These are phyloP conservation scores for Hypocrella siamensis DNA, from an alignment of 2,329 filamentous ascomycete genomes.

Conservation along the genomic window DNA sequence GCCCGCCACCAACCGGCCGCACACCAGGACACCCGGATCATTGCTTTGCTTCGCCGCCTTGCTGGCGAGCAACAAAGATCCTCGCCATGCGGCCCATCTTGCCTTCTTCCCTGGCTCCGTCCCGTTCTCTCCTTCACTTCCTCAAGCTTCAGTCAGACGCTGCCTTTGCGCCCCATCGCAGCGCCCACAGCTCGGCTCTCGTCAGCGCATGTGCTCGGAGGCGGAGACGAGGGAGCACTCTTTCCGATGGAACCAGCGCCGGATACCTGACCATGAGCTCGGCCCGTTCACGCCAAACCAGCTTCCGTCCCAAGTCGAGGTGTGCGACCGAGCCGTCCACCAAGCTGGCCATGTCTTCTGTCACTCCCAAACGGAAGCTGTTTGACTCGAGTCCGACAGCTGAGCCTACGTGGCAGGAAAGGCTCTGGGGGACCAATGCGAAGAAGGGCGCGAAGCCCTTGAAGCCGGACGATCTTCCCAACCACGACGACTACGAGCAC, in stretches of 20 bases:
- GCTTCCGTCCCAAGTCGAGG: too few relatives aligned
- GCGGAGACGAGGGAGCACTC: slow-evolving; percentile 6
- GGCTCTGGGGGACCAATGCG: slow-evolving; percentile 26
- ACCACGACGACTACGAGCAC: slow-evolving; percentile 39
- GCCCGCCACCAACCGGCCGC: too few relatives aligned
- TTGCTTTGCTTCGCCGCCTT: slow-evolving; percentile 4
- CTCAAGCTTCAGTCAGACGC: slow-evolving; percentile 54
- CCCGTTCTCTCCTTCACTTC: slow-evolving; percentile 50
- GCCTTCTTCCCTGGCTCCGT: slow-evolving; percentile 32
- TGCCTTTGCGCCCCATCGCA: slow-evolving; percentile 30
- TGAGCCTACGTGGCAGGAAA: slow-evolving; percentile 29
- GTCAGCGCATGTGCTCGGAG: slow-evolving; percentile 7
- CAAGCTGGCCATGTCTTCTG: slow-evolving; percentile 12
- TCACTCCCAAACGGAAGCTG: slow-evolving; percentile 8
- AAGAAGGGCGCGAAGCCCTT: slow-evolving; percentile 24
- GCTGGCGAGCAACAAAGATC: neutral
- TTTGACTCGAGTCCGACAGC: slow-evolving; percentile 7
- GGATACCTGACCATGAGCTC: neutral
- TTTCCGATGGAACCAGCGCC: neutral
- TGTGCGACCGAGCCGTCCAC: neutral
- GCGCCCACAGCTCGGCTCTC: slow-evolving; percentile 1
- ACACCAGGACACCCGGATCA: slow-evolving; percentile 1
- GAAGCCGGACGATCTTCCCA: slow-evolving; percentile 43
- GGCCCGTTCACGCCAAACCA: too few relatives aligned
- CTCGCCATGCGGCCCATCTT: slow-evolving; percentile 28